These are phyloP conservation scores for Fomitiporia mediterranea DNA, from an alignment of 1,284 basidiomycete genomes.

Conservation along the genomic window DNA sequence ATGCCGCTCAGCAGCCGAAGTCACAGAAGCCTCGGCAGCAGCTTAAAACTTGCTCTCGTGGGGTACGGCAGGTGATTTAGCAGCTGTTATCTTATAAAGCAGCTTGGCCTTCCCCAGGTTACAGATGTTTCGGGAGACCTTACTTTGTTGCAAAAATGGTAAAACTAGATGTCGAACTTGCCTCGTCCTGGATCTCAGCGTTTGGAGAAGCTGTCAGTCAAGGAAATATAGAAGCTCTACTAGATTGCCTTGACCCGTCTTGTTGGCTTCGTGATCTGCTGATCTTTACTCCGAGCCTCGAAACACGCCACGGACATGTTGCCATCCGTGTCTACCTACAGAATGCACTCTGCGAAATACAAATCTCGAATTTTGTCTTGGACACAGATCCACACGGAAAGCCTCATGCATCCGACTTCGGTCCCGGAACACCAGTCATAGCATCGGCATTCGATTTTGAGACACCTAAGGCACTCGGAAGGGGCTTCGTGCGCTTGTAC, in stretches of 20 bases:
- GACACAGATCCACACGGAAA: background rate
- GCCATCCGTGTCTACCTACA: conserved; percentile 8
- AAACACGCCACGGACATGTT: conserved; percentile 11
- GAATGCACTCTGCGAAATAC: background rate
- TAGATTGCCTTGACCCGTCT: conserved; percentile 3
- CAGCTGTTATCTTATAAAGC: too few species aligned
- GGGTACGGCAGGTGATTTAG: too few species aligned
- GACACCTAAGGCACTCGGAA: conserved; percentile 1
- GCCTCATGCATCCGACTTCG: conserved; percentile 3
- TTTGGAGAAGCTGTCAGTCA: conserved; percentile 1
- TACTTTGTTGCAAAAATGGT: too few species aligned
- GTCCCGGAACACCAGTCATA: conserved; percentile 4
- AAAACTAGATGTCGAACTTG: background rate
- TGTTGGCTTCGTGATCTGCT: conserved; percentile 17
- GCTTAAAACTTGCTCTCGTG: too few species aligned
- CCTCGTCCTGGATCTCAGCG: conserved; percentile 4
- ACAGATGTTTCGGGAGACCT: too few species aligned
- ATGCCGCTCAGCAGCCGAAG: too few species aligned
- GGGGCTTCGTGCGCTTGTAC: background rate
- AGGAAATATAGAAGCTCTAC: conserved; percentile 3
- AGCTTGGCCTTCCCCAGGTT: too few species aligned
- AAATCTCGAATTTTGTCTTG: conserved; percentile 9
- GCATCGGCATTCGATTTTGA: conserved; percentile 9
- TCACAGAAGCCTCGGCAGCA: too few species aligned
- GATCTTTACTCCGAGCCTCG: conserved; percentile 8